These are phyloP conservation scores for Cenchrus americanus DNA, from an alignment of 176 grass and related monocot species.

Conservation along the genomic window DNA sequence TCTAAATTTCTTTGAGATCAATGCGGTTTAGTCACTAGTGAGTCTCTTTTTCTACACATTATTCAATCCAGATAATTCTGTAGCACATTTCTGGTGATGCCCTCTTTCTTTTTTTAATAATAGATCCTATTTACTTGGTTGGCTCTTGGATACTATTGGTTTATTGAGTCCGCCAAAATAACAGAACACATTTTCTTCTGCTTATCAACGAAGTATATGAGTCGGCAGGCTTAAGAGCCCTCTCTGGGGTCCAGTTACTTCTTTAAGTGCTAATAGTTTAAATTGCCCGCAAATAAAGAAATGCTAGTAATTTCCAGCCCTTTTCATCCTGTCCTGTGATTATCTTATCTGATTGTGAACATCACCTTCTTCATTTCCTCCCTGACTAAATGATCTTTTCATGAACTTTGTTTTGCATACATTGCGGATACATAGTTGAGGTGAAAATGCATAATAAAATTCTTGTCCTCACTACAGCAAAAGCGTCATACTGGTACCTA, in stretches of 20 bases:
- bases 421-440: constrained; percentile 18
- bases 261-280: constrained; percentile 4
- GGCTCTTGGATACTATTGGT: not conserved
- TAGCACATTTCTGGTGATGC: constrained; percentile 4
- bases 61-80: constrained; percentile 23
- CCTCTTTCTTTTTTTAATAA: too few relatives aligned
- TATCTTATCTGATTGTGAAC: not conserved
- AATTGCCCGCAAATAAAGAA: not conserved
- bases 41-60: constrained; percentile 32
- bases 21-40: not conserved
- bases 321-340: not conserved
- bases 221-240: not conserved
- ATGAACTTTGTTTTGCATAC: constrained; percentile 32
- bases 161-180: constrained; percentile 14
- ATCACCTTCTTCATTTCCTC: constrained; percentile 19
- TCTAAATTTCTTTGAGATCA: constrained; percentile 15
- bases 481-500: constrained; percentile 1
- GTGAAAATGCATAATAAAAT: constrained; percentile 12
- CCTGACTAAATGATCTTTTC: not conserved
- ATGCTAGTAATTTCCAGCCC: not conserved
- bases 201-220: constrained; percentile 17
- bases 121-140: constrained; percentile 11
- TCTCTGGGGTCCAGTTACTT: constrained; percentile 13
- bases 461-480: constrained; percentile 12
- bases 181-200: not conserved